A percentile compares a stretch with the other conserved stretches of the same genome.
These are phyloP conservation scores for Candida krabiensis DNA, from an alignment of 805 yeast species.

Conservation along the genomic window DNA sequence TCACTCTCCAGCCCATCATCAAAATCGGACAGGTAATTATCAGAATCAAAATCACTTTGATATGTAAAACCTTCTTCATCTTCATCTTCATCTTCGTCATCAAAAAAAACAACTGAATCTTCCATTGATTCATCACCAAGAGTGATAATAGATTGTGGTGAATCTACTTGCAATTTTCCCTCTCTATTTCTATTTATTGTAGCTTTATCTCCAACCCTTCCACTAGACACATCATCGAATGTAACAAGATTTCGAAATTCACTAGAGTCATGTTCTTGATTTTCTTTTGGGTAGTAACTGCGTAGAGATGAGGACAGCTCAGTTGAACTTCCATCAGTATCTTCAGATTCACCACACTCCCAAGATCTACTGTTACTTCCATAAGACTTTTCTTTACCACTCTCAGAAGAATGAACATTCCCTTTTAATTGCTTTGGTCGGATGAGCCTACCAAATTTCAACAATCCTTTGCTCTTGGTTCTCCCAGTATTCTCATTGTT, in stretches of 20 bases:
- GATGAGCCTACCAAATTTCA: constrained; percentile 12
- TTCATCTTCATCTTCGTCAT: constrained; percentile 9
- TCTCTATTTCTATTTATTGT: constrained; percentile 14
- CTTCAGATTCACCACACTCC: no score
- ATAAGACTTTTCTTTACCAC: constrained; percentile 5
- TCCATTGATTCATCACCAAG: constrained; percentile 27
- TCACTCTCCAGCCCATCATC: constrained; percentile 22
- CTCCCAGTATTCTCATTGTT: no score
- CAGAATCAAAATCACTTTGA: constrained; percentile 27
- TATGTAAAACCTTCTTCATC: constrained; percentile 9
- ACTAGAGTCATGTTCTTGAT: no score
- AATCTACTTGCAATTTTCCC: constrained; percentile 18
- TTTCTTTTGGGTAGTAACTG: no score
- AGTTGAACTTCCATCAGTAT: constrained; percentile 5
- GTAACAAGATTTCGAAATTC: no score
- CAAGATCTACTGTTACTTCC: no score
- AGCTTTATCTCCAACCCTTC: no score
- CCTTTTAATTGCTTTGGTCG: constrained; percentile 5
- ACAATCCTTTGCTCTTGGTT: constrained; percentile 11
- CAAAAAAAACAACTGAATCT: constrained; percentile 12
- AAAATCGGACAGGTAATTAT: constrained; percentile 28
- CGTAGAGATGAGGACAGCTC: no score
- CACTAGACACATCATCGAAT: constrained; percentile 6
- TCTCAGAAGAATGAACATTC: no score
- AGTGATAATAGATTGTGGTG: constrained; percentile 25